phyloP scores from a whole-genome alignment of 345 rosid genomes.

The Aethionema arabicum region DNA sequence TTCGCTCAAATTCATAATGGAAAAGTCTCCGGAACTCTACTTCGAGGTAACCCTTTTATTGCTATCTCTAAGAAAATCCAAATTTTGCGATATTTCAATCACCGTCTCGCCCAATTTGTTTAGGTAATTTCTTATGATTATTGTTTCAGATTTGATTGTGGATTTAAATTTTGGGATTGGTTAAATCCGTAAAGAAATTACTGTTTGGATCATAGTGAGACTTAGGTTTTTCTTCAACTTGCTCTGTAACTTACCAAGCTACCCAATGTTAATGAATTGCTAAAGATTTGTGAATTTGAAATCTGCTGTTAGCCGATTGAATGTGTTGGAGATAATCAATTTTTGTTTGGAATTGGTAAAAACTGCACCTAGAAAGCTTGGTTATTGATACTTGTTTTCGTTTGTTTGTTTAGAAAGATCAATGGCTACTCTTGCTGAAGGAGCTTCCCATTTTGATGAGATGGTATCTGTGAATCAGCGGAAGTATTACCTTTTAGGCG shows the following conservation, averaged over 20 bases:
- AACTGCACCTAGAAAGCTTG: not conserved
- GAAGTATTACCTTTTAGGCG: conserved; percentile 69
- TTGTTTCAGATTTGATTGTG: conserved; percentile 13
- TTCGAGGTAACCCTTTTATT: conserved; percentile 47
- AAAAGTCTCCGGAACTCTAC: conserved; percentile 26
- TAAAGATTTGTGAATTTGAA: too few species aligned
- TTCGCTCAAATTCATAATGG: conserved; percentile 27
- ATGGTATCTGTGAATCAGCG: conserved; percentile 47
- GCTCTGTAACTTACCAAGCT: conserved; percentile 2
- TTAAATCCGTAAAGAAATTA: not conserved
- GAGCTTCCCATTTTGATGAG: conserved; percentile 50
- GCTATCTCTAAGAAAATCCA: not conserved
- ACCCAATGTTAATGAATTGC: too few species aligned
- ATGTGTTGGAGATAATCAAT: too few species aligned
- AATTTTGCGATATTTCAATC: conserved; percentile 12
- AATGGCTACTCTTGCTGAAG: conserved; percentile 45
- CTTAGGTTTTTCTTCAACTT: not conserved
- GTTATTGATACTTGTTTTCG: conserved; percentile 16
- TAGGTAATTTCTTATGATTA: not conserved
- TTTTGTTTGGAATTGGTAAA: conserved; percentile 4
- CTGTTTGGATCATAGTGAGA: conserved; percentile 16
- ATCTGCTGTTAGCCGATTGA: too few species aligned
- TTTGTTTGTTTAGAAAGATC: conserved; percentile 49
- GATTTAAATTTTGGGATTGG: conserved; percentile 6
- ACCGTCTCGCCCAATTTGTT: not conserved